Conservation (phyloP, 805 yeast genomes). For the Metschnikowia similis region DNA sequence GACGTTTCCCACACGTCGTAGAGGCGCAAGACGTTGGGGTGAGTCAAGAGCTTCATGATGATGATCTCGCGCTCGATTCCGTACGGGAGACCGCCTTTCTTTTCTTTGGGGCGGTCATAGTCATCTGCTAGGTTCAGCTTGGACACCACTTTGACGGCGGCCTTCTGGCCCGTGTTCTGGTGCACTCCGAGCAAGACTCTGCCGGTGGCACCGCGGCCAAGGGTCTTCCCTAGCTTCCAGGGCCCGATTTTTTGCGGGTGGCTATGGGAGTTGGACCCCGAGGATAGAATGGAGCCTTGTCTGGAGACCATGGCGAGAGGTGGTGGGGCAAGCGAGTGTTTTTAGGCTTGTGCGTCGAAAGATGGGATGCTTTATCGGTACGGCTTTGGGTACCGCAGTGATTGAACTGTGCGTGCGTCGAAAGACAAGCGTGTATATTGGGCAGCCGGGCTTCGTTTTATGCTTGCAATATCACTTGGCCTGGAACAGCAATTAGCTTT, state of each 20-base stretch:
- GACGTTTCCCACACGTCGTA: slow-evolving; percentile 98
- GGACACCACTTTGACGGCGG: slow-evolving; percentile 81
- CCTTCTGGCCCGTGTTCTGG: slow-evolving; percentile 62
- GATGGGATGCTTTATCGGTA: neutral
- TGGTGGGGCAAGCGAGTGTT: neutral
- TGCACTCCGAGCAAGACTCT: slow-evolving; percentile 74
- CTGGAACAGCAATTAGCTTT: neutral
- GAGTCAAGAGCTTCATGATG: slow-evolving; percentile 92
- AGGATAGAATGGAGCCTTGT: slow-evolving; percentile 58
- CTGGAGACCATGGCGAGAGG: slow-evolving; percentile 34
- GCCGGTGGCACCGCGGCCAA: slow-evolving; percentile 83
- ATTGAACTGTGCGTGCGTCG: neutral
- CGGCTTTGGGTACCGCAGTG: neutral
- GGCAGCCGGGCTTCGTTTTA: neutral
- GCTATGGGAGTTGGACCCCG: slow-evolving; percentile 41
- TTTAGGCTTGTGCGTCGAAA: neutral
- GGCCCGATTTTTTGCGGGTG: slow-evolving; percentile 66
- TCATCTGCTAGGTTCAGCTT: slow-evolving; percentile 50
- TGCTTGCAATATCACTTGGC: neutral
- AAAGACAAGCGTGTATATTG: neutral
- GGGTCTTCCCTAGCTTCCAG: slow-evolving; percentile 74
- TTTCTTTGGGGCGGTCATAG: slow-evolving; percentile 20
- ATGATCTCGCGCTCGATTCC: slow-evolving; percentile 97
- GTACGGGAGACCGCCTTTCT: slow-evolving; percentile 62
- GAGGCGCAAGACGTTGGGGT: slow-evolving; percentile 86